Conservation (phyloP, 1,139 yeast species). For the Debaryomyces coudertii region DNA sequence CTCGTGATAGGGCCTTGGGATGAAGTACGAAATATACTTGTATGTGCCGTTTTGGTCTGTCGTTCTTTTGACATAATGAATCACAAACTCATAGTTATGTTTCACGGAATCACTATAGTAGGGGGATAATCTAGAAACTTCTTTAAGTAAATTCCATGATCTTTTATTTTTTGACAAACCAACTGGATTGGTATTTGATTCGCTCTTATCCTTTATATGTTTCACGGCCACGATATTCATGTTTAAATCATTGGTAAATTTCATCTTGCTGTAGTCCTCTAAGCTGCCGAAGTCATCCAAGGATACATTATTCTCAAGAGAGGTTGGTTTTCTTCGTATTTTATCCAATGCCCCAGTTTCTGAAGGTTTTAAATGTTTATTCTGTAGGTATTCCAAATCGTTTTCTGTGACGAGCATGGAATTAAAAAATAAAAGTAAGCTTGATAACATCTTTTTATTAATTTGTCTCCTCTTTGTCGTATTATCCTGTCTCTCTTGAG, state of each 20-base stretch:
- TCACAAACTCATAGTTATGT: slow-evolving; percentile 48
- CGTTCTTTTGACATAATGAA: slow-evolving; percentile 37
- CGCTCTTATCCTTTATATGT: slow-evolving; percentile 17
- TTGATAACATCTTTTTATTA: slow-evolving; percentile 59
- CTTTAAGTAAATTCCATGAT: slow-evolving; percentile 32
- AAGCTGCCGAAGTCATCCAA: slow-evolving; percentile 24
- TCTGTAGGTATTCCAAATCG: slow-evolving; percentile 54
- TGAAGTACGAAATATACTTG: slow-evolving; percentile 39
- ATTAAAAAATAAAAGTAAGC: slow-evolving; percentile 69
- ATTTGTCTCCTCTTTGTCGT: slow-evolving; percentile 72
- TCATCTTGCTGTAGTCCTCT: slow-evolving; percentile 38
- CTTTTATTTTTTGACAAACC: slow-evolving; percentile 15
- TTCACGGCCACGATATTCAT: slow-evolving; percentile 71
- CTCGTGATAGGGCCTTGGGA: slow-evolving; percentile 66
- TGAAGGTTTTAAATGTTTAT: slow-evolving; percentile 53
- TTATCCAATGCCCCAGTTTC: slow-evolving; percentile 56
- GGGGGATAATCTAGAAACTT: slow-evolving; percentile 18
- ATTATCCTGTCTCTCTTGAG: slow-evolving; percentile 72
- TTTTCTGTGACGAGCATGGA: slow-evolving; percentile 70
- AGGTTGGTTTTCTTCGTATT: slow-evolving; percentile 24
- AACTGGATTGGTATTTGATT: slow-evolving; percentile 31
- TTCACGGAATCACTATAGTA: slow-evolving; percentile 21
- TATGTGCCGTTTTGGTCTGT: slow-evolving; percentile 24
- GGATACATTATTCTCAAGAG: slow-evolving; percentile 11
- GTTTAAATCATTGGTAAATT: slow-evolving; percentile 59